phyloP scores from a whole-genome alignment of 2,329 filamentous ascomycete species.

The Diplodia seriata region DNA sequence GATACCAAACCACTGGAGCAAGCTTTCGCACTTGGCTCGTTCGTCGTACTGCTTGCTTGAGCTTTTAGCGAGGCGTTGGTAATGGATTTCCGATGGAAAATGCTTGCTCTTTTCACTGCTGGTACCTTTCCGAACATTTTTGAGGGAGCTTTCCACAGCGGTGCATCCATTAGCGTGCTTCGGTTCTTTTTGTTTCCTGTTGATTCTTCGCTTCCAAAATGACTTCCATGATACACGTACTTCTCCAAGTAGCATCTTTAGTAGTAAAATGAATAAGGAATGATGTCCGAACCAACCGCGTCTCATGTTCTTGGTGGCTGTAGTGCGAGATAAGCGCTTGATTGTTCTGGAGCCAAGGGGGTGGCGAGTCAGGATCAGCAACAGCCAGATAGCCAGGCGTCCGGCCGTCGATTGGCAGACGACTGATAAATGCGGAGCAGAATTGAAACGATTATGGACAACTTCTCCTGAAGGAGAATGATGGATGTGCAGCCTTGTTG shows the following conservation, averaged over 20 bases:
- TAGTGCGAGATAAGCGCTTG: background rate
- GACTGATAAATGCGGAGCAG: background rate
- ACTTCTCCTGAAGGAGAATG: background rate
- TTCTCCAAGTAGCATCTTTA: background rate
- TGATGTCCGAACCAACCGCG: background rate
- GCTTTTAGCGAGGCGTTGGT: conserved; percentile 30
- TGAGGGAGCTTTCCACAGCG: background rate
- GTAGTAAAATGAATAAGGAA: background rate
- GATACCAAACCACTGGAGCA: conserved; percentile 17
- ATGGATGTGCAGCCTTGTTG: background rate
- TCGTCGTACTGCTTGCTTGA: conserved; percentile 27
- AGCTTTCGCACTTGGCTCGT: conserved; percentile 21
- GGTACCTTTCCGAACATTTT: background rate
- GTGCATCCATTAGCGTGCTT: background rate
- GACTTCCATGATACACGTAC: background rate
- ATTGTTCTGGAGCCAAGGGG: background rate
- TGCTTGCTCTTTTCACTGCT: background rate
- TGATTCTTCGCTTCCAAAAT: background rate
- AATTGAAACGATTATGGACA: background rate
- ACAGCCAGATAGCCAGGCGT: background rate
- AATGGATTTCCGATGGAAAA: background rate
- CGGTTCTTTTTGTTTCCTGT: background rate
- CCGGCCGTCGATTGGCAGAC: background rate
- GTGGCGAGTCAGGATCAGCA: background rate
- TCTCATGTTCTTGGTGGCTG: background rate